Base-by-base conservation (phyloP, 805 yeast genomes). In the Myxozyma neotropica region DNA sequence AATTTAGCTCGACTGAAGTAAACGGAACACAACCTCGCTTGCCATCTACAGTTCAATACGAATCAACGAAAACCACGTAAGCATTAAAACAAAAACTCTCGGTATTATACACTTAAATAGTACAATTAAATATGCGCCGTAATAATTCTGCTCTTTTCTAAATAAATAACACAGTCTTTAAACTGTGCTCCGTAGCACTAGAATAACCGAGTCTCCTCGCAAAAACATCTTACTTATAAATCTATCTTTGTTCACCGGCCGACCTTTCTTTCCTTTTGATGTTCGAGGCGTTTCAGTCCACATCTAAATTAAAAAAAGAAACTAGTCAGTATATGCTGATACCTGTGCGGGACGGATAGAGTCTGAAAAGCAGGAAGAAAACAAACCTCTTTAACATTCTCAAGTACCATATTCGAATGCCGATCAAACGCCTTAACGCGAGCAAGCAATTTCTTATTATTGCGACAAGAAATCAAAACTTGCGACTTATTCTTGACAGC, bases 351-450 rank as follows among this genome's bases (percentile, higher is more conserved):
- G n/a, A n/a, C n/a, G n/a, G n/a, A n/a, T n/a, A n/a, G n/a, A 45
- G 60, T 21, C 6, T n/a, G n/a, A n/a, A n/a, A n/a, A n/a, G n/a
- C 26, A 40, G 15, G 35, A 31, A 29, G 13, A 45, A n/a, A 23
- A 39, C 64, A 67, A 23, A 87, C 77, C 71, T 94, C 99, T 72
- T 88, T 90, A 36, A 93, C 97, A 68, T 91, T 89, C 70, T 89
- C 96, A 60, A 94, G 77, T 8, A 94, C 86, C 88, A 94, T 83
- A 73, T 94, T 94, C 64, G 96, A 87, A 74, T 94, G 99, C 71
- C 96, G 85, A 72, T 94, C 99, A 73, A 91, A 94, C 0, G 98
- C 97, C 70, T 88, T 88, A 52, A 94, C 94, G 66, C 89, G 84
- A 1, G 92, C 96, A 31, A 94, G 81, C 42, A 94, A 79, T 74